phyloP scores from a whole-genome alignment of 805 yeast species.

The Isabelozyma rhagii region DNA sequence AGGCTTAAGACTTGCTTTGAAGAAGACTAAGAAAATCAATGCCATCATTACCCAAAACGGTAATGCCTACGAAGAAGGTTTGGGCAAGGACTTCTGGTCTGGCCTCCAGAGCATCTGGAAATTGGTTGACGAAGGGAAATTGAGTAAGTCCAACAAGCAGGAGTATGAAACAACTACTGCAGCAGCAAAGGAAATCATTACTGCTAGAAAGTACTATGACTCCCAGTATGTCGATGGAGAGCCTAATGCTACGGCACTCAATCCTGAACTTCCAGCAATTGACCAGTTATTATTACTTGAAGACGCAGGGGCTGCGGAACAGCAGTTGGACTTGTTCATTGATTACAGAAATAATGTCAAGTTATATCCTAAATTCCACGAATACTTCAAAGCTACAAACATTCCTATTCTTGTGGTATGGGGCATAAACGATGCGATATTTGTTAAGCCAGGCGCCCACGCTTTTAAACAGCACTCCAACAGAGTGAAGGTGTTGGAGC shows the following conservation, averaged over 20 bases:
- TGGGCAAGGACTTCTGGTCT: constrained; percentile 36
- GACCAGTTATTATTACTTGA: constrained; percentile 24
- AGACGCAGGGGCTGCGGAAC: constrained; percentile 17
- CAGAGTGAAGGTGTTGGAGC: constrained; percentile 20
- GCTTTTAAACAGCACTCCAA: constrained; percentile 32
- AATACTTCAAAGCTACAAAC: constrained; percentile 22
- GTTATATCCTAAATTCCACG: constrained; percentile 35
- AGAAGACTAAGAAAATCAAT: constrained; percentile 21
- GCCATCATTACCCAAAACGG: constrained; percentile 42
- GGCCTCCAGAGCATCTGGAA: constrained; percentile 32
- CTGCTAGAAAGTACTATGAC: constrained; percentile 13
- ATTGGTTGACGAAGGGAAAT: constrained; percentile 8
- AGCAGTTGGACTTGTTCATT: constrained; percentile 31
- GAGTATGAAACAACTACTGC: constrained; percentile 8
- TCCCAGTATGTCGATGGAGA: constrained; percentile 31
- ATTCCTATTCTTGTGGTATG: constrained; percentile 37
- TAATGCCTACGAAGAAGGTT: constrained; percentile 42
- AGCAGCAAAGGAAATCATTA: constrained; percentile 11
- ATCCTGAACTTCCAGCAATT: constrained; percentile 27
- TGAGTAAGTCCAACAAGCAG: constrained; percentile 5
- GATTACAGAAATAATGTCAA: constrained; percentile 34
- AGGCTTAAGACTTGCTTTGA: constrained; percentile 35
- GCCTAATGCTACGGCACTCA: constrained; percentile 16
- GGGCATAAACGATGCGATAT: constrained; percentile 41
- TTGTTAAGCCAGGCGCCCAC: constrained; percentile 32